Percentiles rank a stretch among this genome's conserved stretches.
These are phyloP conservation scores for Dissoconium aciculare DNA, from an alignment of 2,329 filamentous ascomycete species.

Conservation along the genomic window DNA sequence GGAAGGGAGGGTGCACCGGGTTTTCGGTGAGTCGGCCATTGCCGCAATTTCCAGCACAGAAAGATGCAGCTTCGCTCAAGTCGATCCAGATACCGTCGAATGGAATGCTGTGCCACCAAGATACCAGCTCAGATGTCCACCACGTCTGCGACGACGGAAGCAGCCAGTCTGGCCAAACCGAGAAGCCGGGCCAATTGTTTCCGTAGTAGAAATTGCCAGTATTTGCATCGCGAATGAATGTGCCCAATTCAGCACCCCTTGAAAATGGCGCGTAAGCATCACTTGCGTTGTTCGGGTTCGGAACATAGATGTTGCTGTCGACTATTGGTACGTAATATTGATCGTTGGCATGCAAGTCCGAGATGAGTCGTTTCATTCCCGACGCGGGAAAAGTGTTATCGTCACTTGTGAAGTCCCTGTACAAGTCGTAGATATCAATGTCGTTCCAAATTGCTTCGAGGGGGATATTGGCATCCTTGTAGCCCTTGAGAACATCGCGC, in stretches of 20 bases:
- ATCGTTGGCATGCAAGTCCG: conserved; percentile 34
- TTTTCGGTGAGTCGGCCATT: conserved; percentile 11
- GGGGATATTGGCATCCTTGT: conserved; percentile 37
- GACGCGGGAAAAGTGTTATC: conserved; percentile 32
- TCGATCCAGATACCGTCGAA: conserved; percentile 19
- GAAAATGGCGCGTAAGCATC: conserved; percentile 40
- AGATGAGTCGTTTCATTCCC: conserved; percentile 35
- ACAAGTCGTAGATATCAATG: conserved; percentile 33
- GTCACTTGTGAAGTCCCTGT: conserved; percentile 43
- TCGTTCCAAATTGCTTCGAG: conserved; percentile 26
- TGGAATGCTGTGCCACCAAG: conserved; percentile 8
- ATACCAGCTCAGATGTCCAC: conserved; percentile 13
- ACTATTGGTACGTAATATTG: conserved; percentile 43
- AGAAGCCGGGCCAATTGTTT: conserved; percentile 12
- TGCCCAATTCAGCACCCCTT: conserved; percentile 34
- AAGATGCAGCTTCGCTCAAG: conserved; percentile 13
- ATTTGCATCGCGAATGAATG: conserved; percentile 41
- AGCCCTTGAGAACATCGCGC: conserved; percentile 40
- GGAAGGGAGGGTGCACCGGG: conserved; percentile 11
- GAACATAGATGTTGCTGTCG: conserved; percentile 49
- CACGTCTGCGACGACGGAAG: conserved; percentile 12
- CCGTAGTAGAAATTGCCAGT: conserved; percentile 29
- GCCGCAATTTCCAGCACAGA: conserved; percentile 17
- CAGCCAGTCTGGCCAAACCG: conserved; percentile 14
- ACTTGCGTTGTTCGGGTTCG: conserved; percentile 46